Base-by-base conservation (phyloP, 202 grass and related monocot species). In the Thinopyrum obtusiflorum region DNA sequence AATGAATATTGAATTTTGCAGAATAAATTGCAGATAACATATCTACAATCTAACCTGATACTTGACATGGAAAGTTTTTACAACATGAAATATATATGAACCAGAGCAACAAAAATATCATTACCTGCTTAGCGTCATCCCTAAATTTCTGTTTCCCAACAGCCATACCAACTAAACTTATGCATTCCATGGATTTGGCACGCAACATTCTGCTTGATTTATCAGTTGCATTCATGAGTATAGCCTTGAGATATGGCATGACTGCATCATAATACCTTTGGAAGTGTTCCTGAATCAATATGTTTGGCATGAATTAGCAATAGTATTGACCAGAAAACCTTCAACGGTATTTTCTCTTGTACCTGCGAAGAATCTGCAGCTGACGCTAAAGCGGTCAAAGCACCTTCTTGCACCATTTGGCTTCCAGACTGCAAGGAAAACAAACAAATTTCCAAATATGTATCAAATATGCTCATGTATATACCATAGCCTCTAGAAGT, bases 321-420 rank as follows among this genome's bases (percentile, higher is more conserved):
- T 18, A 69, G 70, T 32, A 33, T 35, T 81, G 39, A 59, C 12
- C 18, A 79, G 81, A 77, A 80, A 63, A 74, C 66, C 24, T 63
- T 62, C 33, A 81, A 55, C 7, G 4, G 13, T 78, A 78, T 75
- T 79, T 64, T 21, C 39, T 42, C 24, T 86, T 65, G 55, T 94
- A 97, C 92, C 84, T 79, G 90, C 69, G 85, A 93, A 80, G 92
- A 88, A 93, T 95, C 95, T 51, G 95, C 92, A 77, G 92, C 91
- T 76, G 91, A 90, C 57, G 95, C 89, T 87, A 98, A 90, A 89
- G 95, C 95, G 24, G 95, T 94, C 82, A 95, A 88, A 86, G 95
- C 92, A 84, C 78, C 91, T 88, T 98, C 95, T 95, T 95, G 92
- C 74, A 98, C 92, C 91, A 98, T 98, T 80, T 92, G 95, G 63